These are phyloP conservation scores for Herpotrichia juniperi DNA, from an alignment of 2,329 filamentous ascomycete genomes.

Conservation along the genomic window DNA sequence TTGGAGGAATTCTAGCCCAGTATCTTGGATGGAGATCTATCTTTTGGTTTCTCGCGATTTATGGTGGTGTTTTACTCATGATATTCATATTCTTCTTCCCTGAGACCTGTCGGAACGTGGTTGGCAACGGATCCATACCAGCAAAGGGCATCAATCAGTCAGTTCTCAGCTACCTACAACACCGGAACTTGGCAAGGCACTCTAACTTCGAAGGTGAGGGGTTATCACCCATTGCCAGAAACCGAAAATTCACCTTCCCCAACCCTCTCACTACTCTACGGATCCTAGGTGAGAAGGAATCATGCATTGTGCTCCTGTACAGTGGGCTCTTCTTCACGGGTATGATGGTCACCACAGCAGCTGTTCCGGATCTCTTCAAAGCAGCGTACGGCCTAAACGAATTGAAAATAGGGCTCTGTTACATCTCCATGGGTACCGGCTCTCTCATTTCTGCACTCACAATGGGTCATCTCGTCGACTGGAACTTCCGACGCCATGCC, in stretches of 20 bases:
- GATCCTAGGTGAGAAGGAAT: slow-evolving; percentile 8
- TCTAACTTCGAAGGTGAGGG: background rate
- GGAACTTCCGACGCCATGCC: slow-evolving; percentile 73
- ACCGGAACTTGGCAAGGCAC: background rate
- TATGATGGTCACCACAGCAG: slow-evolving; percentile 3
- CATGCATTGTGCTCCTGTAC: slow-evolving; percentile 2
- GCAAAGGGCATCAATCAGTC: slow-evolving; percentile 17
- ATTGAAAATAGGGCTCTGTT: slow-evolving; percentile 13
- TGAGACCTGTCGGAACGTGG: slow-evolving; percentile 44
- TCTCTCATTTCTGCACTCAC: slow-evolving; percentile 5
- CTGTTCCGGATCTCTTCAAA: slow-evolving; percentile 13
- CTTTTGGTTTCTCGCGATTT: slow-evolving; percentile 47
- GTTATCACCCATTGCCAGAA: background rate
- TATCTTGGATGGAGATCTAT: slow-evolving; percentile 47
- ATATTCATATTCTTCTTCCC: slow-evolving; percentile 41
- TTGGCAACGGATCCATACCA: slow-evolving; percentile 36
- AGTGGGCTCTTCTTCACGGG: slow-evolving; percentile 45
- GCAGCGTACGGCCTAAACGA: slow-evolving; percentile 9
- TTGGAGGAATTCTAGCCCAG: slow-evolving; percentile 38
- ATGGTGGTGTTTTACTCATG: slow-evolving; percentile 34
- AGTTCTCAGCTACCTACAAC: background rate
- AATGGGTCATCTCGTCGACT: slow-evolving; percentile 58
- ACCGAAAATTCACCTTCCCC: slow-evolving; percentile 10
- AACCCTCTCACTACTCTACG: slow-evolving; percentile 10
- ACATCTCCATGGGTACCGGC: slow-evolving; percentile 25